Evolutionary conservation across 768 basidiomycete species (phyloP), one percentile per base, ranked within the genome.

Genomic region (Termitomyces sp.): DNA sequence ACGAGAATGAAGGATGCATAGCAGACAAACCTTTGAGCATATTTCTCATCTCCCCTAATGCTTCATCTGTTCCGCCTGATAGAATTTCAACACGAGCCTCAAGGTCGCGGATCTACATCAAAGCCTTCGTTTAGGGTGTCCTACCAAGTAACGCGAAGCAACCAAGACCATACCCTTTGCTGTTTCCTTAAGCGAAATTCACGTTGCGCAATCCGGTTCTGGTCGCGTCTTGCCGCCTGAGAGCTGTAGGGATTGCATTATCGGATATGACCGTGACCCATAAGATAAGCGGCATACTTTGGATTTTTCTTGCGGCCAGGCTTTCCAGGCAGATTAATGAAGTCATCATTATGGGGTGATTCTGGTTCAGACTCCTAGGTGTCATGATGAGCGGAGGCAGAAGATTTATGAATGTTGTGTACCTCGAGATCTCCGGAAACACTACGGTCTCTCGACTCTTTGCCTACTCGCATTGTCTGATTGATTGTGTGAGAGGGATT

Each of bases 41-140:
- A 62, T 88, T 86, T 58, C 88, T 80, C 80, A 94, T 81, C 70
- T 94, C 89, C 30, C 82, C 83, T 55, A 92, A 75, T 6, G 92
- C 86, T 71, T 96, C 92, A 78, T 94, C 94, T 66, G 93, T 87
- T 43, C 90, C 91, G 20, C 92, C 93, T 6, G 94, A 96, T 18
- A 97, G 80, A 8, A 97, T 86, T 72, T 95, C 94, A n/a, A 97
- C 92, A 46, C 91, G 84, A 20, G 94, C 94, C 74, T 97, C 94
- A 38, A 97, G 84, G 73, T 97, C 94, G 22, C 94, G 90, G 71
- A 97, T 94, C 92, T 97, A 64, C 50, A 20, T n/a, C 47, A 46
- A 61, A 56, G 36, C 32, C 58, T 52, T 20, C 45, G 51, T 33
- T 38, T 35, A 36, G 51, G 44, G 48, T 18, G 3, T 16, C 16